These are phyloP conservation scores for Trametes elegans DNA, from an alignment of 768 basidiomycete genomes.

Conservation along the genomic window DNA sequence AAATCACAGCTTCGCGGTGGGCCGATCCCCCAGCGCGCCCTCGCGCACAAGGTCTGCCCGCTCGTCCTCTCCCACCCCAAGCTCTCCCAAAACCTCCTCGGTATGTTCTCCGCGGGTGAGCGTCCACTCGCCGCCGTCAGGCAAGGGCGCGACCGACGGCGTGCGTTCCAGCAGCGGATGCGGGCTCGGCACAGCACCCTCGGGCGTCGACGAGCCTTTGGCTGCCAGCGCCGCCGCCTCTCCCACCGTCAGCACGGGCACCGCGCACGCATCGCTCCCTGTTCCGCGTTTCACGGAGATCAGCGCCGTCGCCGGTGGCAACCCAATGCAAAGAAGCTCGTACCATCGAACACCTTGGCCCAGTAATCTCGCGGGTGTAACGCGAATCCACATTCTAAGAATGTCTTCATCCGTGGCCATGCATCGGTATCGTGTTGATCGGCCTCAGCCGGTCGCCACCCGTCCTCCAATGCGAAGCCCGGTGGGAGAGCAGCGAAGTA, in stretches of 20 bases:
- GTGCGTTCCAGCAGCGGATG: slow-evolving; percentile 26
- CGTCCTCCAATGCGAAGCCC: slow-evolving; percentile 41
- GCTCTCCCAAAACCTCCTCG: slow-evolving; percentile 19
- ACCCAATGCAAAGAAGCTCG: slow-evolving; percentile 12
- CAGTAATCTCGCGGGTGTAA: slow-evolving; percentile 64
- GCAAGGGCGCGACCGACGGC: slow-evolving; percentile 9
- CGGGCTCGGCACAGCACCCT: slow-evolving; percentile 13
- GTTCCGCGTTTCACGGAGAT: neutral
- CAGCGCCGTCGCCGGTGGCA: neutral
- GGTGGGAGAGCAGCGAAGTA: slow-evolving; percentile 51
- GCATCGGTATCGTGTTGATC: slow-evolving; percentile 45
- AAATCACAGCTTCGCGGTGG: slow-evolving; percentile 12
- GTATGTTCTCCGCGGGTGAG: slow-evolving; percentile 17
- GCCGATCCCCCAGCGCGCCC: slow-evolving; percentile 11
- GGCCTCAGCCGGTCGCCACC: slow-evolving; percentile 54
- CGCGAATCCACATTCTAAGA: slow-evolving; percentile 63
- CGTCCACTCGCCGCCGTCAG: neutral
- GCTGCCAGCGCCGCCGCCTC: slow-evolving; percentile 53
- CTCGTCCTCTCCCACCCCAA: slow-evolving; percentile 11
- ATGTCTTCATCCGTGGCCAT: slow-evolving; percentile 58
- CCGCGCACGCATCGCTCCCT: slow-evolving; percentile 72
- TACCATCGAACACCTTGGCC: slow-evolving; percentile 66
- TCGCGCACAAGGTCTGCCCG: slow-evolving; percentile 1
- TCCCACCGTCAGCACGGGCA: slow-evolving; percentile 62
- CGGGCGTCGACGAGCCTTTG: neutral